Conservation (phyloP, 305 asterid genomes). For the Caryopteris hybrid region DNA sequence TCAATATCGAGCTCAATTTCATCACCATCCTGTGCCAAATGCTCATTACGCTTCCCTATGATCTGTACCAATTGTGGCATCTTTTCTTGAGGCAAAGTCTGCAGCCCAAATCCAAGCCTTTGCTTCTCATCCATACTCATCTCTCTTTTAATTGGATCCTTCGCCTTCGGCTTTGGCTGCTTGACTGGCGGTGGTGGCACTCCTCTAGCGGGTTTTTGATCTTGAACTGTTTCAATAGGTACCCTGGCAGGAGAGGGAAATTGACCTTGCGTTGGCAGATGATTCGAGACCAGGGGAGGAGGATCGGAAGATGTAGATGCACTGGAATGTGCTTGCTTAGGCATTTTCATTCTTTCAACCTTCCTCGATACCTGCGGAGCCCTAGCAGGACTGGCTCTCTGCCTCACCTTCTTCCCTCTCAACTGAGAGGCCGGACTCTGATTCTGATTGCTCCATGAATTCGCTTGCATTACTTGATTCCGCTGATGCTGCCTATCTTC, state of each 20-base stretch:
- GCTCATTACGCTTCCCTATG: conserved; percentile 70
- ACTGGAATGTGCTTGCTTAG: conserved; percentile 51
- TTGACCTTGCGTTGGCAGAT: conserved; percentile 22
- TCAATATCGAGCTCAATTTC: conserved; percentile 95
- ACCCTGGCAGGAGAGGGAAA: conserved; percentile 49
- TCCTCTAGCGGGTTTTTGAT: conserved; percentile 23
- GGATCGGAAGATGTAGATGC: conserved; percentile 62
- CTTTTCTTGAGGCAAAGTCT: conserved; percentile 82
- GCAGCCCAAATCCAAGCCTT: conserved; percentile 79
- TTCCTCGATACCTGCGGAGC: conserved; percentile 25
- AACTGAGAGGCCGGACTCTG: conserved; percentile 38
- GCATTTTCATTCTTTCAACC: conserved; percentile 40
- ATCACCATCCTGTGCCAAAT: conserved; percentile 82
- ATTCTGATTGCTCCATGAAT: conserved; percentile 47
- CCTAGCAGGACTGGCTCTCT: conserved; percentile 28
- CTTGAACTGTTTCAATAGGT: conserved; percentile 25
- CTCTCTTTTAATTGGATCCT: conserved; percentile 72
- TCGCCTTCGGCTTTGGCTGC: conserved; percentile 87
- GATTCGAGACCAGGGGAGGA: conserved; percentile 22
- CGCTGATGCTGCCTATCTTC: conserved; percentile 9
- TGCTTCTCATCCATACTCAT: conserved; percentile 93
- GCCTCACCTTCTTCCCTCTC: conserved; percentile 42
- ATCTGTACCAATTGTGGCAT: conserved; percentile 85
- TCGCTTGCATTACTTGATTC: conserved; percentile 53
- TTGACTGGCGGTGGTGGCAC: conserved; percentile 22